Evolutionary conservation across 2,329 filamentous ascomycete species (phyloP), one percentile per base, ranked within the genome.

Genomic region (Apiospora malaysiana): DNA sequence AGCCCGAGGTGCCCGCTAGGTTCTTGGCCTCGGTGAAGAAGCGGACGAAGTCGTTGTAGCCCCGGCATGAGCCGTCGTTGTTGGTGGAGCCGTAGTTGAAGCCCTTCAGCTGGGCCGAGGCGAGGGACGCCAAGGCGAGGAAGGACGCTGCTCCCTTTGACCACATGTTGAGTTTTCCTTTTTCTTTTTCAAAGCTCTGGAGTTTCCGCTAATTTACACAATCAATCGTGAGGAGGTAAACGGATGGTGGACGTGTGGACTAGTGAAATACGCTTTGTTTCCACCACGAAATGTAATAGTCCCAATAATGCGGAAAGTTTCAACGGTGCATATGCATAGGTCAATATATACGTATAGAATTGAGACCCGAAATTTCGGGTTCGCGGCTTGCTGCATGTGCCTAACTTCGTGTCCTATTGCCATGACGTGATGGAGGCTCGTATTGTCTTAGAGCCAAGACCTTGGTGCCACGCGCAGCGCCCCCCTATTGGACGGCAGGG

Each of bases 81-180:
- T 82, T 80, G 59, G 77, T 79, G 43, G 81, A 73, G 73, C 83
- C 84, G 75, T 85, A 86, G 81, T 84, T 85, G 81, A 86, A 86
- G 73, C 84, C 84, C 69, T 74, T 74, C 16, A 75, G 69, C 66
- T 76, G 73, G 45, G 77, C 73, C 12, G 72, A 40, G 23, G 72
- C 74, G 16, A 70, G 69, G 9, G 70, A 69, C 14, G 71, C 72
- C 23, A 74, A 25, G 70, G 32, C 65, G 14, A 68, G 45, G 21
- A 68, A 25, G 1, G 66, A 27, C 5, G n/a, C 12, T 7, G n/a
- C 12, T 27, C 3, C 21, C 6, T 21, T 66, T 6, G 40, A 43
- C 65, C 65, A 66, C 65, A 66, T 66, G 4, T 0, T 45, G 6
- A 16, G 1, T 43, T 65, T 21, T 21, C 3, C 10, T 37, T n/a